Evolutionary conservation across 2,329 filamentous ascomycete genomes (phyloP), one percentile per base, ranked within the genome.

Genomic region (Botrytis fabae): DNA sequence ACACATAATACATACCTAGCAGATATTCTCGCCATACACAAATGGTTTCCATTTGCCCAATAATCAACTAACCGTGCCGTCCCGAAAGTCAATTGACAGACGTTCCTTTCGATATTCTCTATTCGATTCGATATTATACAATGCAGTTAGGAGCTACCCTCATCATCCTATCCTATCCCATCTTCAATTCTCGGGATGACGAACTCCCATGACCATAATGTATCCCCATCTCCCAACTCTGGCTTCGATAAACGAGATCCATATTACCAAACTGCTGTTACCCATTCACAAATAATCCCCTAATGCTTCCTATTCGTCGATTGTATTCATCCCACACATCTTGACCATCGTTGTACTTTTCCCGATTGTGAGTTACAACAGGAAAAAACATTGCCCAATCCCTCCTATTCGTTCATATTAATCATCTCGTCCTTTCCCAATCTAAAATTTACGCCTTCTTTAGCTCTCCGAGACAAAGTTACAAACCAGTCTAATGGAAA

Each of bases 141-240:
- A 40, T 62, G 22, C 12, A 42, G 16, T 62, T 16, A 62, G n/a
- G n/a, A 57, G 28, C 14, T 18, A 28, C n/a, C 16, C 51, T 28
- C 51, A 57, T 28, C 51, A 28, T 32, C 14, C n/a, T 9, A 57
- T 28, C 28, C n/a, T 18, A 57, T 57, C n/a, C 7, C 51, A 28
- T 57, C 40, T 40, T 57, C 18, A 40, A 10, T n/a, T 10, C 48
- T n/a, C 25, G 48, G 65, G 65, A 68, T 57, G n/a, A 68, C 65
- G n/a, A 42, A 28, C 65, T 68, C 48, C 65, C 48, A 69, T 68
- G 65, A 68, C 54, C 65, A 69, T 57, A 68, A 68, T 57, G 46
- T 42, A 69, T 59, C 20, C 65, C 65, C 12, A n/a, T n/a, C n/a
- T 38, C 2, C 25, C 46, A 54, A 20, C 20, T 40, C n/a, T 42